Conservation (phyloP, 148 eudicot genomes). For the Simmondsia chinensis region DNA sequence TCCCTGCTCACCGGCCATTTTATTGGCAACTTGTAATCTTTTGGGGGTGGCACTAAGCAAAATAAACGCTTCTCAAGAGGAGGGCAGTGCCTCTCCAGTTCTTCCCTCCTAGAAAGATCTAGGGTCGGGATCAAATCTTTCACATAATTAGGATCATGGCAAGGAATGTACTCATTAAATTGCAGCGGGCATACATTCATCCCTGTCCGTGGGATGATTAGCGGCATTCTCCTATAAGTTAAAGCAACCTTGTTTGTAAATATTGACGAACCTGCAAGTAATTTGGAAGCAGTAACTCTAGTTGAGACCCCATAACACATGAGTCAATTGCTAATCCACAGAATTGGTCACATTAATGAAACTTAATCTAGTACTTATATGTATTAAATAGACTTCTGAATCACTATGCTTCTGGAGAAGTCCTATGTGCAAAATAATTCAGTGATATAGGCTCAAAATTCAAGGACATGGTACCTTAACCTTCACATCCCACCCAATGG, state of each 20-base stretch:
- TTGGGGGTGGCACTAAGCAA: slow-evolving; percentile 90
- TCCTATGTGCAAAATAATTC: too few species aligned
- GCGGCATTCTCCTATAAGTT: slow-evolving; percentile 47
- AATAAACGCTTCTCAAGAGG: slow-evolving; percentile 74
- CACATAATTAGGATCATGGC: slow-evolving; percentile 73
- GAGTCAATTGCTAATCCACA: not conserved
- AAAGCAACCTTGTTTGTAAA: slow-evolving; percentile 58
- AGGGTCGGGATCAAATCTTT: slow-evolving; percentile 58
- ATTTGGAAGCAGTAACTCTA: not conserved
- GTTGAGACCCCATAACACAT: not conserved
- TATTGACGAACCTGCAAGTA: slow-evolving; percentile 35
- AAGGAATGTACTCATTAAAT: slow-evolving; percentile 80
- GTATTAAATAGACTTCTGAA: too few species aligned
- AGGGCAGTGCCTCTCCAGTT: slow-evolving; percentile 88
- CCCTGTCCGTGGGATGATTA: slow-evolving; percentile 56
- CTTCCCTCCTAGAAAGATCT: slow-evolving; percentile 70
- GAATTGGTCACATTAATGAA: not conserved
- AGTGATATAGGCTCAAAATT: too few species aligned
- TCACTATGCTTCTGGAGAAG: too few species aligned
- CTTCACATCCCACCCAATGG: too few species aligned
- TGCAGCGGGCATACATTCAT: slow-evolving; percentile 71
- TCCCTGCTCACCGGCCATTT: slow-evolving; percentile 94
- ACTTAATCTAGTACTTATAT: not conserved
- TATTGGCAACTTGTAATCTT: slow-evolving; percentile 85
- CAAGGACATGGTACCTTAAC: too few species aligned